Evolutionary conservation across 768 basidiomycete species (phyloP).

Genomic region (Xanthoconium stramineum): DNA sequence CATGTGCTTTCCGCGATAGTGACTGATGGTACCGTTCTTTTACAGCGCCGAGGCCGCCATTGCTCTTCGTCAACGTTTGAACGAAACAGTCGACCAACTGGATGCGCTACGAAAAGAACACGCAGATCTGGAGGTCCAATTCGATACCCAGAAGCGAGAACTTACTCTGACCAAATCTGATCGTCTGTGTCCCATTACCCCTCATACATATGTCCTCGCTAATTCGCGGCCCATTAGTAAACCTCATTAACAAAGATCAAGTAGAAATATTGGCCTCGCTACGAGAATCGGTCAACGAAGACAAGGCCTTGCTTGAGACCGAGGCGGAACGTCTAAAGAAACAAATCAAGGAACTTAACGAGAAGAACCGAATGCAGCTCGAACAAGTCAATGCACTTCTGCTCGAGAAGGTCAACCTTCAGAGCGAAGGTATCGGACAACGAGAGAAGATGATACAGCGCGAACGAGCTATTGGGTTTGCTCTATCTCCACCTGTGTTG

Average conservation of each 20-base stretch:
- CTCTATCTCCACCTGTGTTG: slow-evolving; percentile 6
- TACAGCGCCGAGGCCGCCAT: slow-evolving; percentile 80
- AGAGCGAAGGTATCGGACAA: slow-evolving; percentile 87
- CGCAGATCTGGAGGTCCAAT: slow-evolving; percentile 67
- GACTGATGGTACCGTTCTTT: background rate
- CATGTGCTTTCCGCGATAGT: background rate
- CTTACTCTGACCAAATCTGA: slow-evolving; percentile 84
- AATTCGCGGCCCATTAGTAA: slow-evolving; percentile 49
- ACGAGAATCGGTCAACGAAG: slow-evolving; percentile 85
- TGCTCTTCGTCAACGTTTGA: slow-evolving; percentile 81
- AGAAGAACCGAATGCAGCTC: slow-evolving; percentile 88
- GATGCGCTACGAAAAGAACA: slow-evolving; percentile 68
- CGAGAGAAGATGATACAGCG: slow-evolving; percentile 83
- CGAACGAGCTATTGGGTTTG: slow-evolving; percentile 81
- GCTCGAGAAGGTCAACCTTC: slow-evolving; percentile 87
- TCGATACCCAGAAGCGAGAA: slow-evolving; percentile 59
- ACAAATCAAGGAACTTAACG: slow-evolving; percentile 66
- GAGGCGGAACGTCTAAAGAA: slow-evolving; percentile 64
- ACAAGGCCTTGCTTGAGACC: slow-evolving; percentile 71
- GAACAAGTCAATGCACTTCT: slow-evolving; percentile 85
- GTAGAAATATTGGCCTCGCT: slow-evolving; percentile 83
- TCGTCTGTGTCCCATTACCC: slow-evolving; percentile 43
- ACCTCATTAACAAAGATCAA: slow-evolving; percentile 90
- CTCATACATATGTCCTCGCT: background rate
- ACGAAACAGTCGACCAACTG: slow-evolving; percentile 82